These are phyloP conservation scores for Lactifluus volemus DNA, from an alignment of 768 basidiomycete genomes.

Conservation along the genomic window DNA sequence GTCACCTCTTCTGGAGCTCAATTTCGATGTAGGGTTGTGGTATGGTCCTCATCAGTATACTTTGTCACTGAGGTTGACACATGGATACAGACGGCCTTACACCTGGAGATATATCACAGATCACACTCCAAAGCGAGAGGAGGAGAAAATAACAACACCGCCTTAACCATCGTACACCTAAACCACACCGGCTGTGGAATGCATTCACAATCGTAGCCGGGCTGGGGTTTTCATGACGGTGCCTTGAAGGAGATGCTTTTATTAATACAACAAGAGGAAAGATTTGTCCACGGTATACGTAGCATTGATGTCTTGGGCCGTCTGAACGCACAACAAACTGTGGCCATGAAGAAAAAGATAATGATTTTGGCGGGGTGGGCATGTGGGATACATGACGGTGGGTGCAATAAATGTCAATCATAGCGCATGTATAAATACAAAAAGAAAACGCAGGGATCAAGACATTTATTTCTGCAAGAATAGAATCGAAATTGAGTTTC, in stretches of 20 bases:
- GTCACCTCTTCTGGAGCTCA: too few relatives aligned
- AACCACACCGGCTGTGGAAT: neutral
- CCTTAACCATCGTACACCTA: neutral
- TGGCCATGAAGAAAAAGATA: neutral
- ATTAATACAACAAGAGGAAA: too few relatives aligned
- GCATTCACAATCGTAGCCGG: neutral
- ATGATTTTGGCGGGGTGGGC: neutral
- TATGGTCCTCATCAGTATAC: slow-evolving; percentile 15
- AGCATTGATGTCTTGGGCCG: too few relatives aligned
- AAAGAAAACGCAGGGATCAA: neutral
- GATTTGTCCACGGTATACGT: too few relatives aligned
- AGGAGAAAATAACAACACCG: neutral
- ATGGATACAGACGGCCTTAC: slow-evolving; percentile 22
- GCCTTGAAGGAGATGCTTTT: too few relatives aligned
- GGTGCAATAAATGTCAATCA: neutral
- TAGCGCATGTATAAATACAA: neutral
- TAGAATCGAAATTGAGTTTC: neutral
- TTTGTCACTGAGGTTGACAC: neutral
- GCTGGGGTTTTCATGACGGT: neutral
- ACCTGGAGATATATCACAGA: slow-evolving; percentile 24
- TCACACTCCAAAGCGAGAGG: slow-evolving; percentile 8
- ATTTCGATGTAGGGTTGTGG: slow-evolving; percentile 21
- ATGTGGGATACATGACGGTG: neutral
- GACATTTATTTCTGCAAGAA: slow-evolving; percentile 1
- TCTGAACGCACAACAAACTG: too few relatives aligned